These are phyloP conservation scores for Tulasnella sp. DNA, from an alignment of 768 basidiomycete species.

Conservation along the genomic window DNA sequence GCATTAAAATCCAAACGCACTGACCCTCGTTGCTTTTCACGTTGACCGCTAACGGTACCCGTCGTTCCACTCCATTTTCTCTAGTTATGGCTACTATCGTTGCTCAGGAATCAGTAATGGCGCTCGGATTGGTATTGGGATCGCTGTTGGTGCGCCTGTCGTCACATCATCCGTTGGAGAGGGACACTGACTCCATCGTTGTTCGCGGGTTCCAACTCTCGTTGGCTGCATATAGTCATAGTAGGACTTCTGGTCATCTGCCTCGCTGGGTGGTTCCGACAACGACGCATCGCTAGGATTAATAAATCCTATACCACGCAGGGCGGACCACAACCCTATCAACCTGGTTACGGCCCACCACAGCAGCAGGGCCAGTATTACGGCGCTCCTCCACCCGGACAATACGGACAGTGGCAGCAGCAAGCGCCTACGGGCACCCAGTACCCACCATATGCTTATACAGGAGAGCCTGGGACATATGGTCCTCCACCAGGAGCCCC, in stretches of 20 bases:
- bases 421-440: not conserved
- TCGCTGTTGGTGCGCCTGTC: not conserved
- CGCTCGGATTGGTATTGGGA: constrained; percentile 10
- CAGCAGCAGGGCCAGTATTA: not conserved
- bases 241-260: not conserved
- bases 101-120: not conserved
- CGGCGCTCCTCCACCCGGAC: not conserved
- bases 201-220: not conserved
- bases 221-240: not conserved
- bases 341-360: not conserved
- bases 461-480: not conserved
- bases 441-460: not conserved
- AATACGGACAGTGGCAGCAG: not conserved
- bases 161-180: not conserved
- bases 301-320: not conserved
- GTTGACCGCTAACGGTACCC: not conserved
- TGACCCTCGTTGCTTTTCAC: not conserved
- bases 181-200: not conserved
- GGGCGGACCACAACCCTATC: not conserved
- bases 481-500: not conserved
- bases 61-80: not conserved
- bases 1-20: not conserved
- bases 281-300: not conserved
- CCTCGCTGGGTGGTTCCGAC: not conserved
- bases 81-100: constrained; percentile 6